Base-by-base conservation (phyloP, 352 stramenopile species). In the Phytophthora macrochlamydospora region DNA sequence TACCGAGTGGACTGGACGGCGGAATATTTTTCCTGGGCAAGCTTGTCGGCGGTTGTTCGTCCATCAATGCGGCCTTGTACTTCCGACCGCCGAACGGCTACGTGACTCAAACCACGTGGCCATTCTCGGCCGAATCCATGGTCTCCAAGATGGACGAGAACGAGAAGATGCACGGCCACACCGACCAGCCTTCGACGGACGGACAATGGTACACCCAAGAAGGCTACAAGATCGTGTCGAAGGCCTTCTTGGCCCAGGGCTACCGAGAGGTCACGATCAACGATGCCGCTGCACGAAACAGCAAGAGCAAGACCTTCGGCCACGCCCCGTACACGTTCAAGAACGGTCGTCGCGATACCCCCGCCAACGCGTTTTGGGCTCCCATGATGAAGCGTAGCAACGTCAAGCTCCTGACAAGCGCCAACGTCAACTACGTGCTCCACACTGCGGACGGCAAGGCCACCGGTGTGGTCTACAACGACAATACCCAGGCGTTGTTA, bases 41-140 rank as follows among this genome's bases (percentile, higher is more conserved):
- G 58, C 70, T 84, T 28, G 52, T 97, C 18, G 89, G 86, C 33
- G 90, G 90, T 12, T 93, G 75, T 55, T 91, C 79, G 45, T 91
- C 80, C 12, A 80, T 95, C 56, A 96, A 93, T 46, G 84, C 67
- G n/a, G 84, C 83, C 70, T 73, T 95, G 33, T 94, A 93, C 69
- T 88, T 95, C 56, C 81, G 83, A 35, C 88, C 79, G 4, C 75
- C 79, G 0, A 70, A 89, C 51, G 62, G 62, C 58, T 89, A 85
- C 51, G 53, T 86, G 56, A 54, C 24, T 28, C 65, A 82, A 37
- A 48, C 69, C 28, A 48, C 37, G 45, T 87, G 78, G 76, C 78
- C 78, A 37, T 82, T 87, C 57, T 68, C 75, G 18, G 66, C 78
- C 2, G 53, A 61, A 4, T 60, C 92, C 30, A 90, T 93, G 35